phyloP scores from a whole-genome alignment of 176 grass and related monocot genomes.

The Raddia distichophylla region DNA sequence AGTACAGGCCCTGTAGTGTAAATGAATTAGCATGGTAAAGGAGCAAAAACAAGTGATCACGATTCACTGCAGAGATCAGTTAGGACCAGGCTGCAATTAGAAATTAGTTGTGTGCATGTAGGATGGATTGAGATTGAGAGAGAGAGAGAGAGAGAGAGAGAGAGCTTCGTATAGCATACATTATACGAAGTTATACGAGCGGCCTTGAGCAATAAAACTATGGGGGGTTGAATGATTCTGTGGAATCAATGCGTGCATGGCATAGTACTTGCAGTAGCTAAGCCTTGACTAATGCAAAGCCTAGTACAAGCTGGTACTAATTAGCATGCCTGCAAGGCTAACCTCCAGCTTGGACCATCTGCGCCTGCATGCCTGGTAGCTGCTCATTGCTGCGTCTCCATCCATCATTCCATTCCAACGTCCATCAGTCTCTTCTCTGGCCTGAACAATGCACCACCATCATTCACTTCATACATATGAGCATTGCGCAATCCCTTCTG shows the following conservation, averaged over 20 bases:
- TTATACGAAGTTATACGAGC: no score
- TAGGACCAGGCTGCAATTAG: background rate
- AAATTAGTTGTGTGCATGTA: background rate
- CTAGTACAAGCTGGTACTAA: background rate
- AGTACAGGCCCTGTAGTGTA: background rate
- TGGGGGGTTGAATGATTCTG: background rate
- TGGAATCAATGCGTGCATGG: background rate
- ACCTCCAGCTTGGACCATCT: background rate
- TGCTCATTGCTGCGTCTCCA: background rate
- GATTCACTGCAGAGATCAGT: background rate
- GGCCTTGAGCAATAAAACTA: no score
- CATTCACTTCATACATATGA: no score
- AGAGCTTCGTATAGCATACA: no score
- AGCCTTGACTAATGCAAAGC: background rate
- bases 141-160: background rate
- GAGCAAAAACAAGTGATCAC: background rate
- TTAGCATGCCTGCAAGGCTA: background rate
- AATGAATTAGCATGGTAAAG: background rate
- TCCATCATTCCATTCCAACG: no score
- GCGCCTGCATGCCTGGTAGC: background rate
- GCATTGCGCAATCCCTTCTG: no score
- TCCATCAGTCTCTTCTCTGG: no score
- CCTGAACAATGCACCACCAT: no score
- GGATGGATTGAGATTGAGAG: background rate
- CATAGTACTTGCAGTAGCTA: background rate